Percentiles rank a stretch among this genome's conserved stretches.
These are phyloP conservation scores for Malassezia furfur DNA, from an alignment of 1,284 basidiomycete genomes.

Conservation along the genomic window DNA sequence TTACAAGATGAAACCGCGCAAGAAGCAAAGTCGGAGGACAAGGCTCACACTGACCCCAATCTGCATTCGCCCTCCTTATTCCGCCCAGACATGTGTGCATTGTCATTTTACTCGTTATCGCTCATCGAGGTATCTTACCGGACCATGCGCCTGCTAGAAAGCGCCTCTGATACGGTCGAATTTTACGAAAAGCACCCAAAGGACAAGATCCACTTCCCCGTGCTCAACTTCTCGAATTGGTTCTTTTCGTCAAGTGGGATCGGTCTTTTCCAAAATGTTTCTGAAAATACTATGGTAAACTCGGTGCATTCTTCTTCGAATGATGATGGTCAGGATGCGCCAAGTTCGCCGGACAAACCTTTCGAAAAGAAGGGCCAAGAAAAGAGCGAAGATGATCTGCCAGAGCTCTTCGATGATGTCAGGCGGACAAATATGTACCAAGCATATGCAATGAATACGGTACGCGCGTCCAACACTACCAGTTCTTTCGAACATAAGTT, in stretches of 20 bases:
- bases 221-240: slow-evolving; percentile 22
- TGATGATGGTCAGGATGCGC: background rate
- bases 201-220: slow-evolving; percentile 4
- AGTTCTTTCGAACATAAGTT: background rate
- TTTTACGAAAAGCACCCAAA: slow-evolving; percentile 6
- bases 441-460: slow-evolving; percentile 4
- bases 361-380: background rate
- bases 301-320: background rate
- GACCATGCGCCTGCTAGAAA: slow-evolving; percentile 15
- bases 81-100: slow-evolving; percentile 25
- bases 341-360: background rate
- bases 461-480: background rate
- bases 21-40: background rate
- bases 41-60: background rate
- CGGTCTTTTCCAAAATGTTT: slow-evolving; percentile 6
- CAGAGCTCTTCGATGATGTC: background rate
- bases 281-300: background rate
- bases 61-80: slow-evolving; percentile 17
- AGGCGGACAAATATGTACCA: background rate
- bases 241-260: slow-evolving; percentile 13
- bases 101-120: slow-evolving; percentile 29
- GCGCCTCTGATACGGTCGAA: slow-evolving; percentile 4
- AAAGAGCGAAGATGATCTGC: background rate
- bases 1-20: background rate
- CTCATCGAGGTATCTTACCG: slow-evolving; percentile 31